phyloP scores from a whole-genome alignment of 2,329 filamentous ascomycete genomes.

The Sclerotinia glacialis region DNA sequence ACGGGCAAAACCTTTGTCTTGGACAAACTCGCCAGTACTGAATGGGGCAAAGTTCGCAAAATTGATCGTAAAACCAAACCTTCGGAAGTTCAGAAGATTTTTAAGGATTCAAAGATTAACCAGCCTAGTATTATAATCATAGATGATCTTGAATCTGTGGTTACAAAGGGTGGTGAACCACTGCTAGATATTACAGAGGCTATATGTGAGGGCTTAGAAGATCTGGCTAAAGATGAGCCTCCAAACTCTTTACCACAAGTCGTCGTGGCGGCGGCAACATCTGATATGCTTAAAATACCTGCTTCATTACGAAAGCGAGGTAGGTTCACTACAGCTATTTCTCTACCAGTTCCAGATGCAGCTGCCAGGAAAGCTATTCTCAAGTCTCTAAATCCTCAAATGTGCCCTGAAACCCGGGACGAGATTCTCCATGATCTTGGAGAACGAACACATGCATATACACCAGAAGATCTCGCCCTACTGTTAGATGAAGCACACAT shows the following conservation, averaged over 20 bases:
- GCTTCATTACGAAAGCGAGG: conserved; percentile 61
- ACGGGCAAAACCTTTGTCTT: conserved; percentile 82
- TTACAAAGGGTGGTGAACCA: conserved; percentile 57
- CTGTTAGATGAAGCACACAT: conserved; percentile 56
- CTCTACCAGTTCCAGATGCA: conserved; percentile 74
- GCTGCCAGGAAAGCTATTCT: conserved; percentile 72
- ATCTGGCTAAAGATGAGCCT: conserved; percentile 44
- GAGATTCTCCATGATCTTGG: conserved; percentile 59
- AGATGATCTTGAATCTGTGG: conserved; percentile 71
- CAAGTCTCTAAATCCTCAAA: conserved; percentile 47
- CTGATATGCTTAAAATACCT: conserved; percentile 71
- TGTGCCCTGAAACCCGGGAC: conserved; percentile 50
- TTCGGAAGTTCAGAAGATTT: conserved; percentile 60
- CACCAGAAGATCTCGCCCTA: conserved; percentile 69
- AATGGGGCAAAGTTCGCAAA: conserved; percentile 68
- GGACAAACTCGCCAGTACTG: conserved; percentile 60
- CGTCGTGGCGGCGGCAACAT: conserved; percentile 71
- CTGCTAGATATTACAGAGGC: conserved; percentile 50
- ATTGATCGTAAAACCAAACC: conserved; percentile 57
- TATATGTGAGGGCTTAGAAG: conserved; percentile 55
- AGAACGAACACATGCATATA: conserved; percentile 82
- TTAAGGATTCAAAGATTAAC: conserved; percentile 64
- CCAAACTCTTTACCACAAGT: conserved; percentile 49
- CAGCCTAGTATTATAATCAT: conserved; percentile 78
- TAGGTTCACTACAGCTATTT: conserved; percentile 66